Evolutionary conservation across 768 basidiomycete genomes (phyloP).

Genomic region (Psilocybe azurescens): DNA sequence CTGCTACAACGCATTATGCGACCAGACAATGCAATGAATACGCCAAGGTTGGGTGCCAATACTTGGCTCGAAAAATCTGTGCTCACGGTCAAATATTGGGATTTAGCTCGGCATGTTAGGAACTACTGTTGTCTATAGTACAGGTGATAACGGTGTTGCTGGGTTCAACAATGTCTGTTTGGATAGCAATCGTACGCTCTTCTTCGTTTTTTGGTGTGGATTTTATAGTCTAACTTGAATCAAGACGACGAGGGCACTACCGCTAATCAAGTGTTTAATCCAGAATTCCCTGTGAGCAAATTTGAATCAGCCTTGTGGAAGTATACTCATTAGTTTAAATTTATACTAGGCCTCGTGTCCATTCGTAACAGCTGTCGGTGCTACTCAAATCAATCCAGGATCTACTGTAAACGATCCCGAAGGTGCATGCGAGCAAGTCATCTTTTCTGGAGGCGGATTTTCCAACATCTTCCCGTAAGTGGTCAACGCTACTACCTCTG

Average conservation of each 20-base stretch:
- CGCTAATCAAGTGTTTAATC: constrained; percentile 27
- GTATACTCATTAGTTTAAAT: not conserved
- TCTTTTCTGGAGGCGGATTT: constrained; percentile 60
- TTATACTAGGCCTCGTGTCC: constrained; percentile 45
- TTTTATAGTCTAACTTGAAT: not conserved
- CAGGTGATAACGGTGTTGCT: constrained; percentile 44
- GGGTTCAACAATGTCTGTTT: constrained; percentile 39
- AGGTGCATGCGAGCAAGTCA: constrained; percentile 49
- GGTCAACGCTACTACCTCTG: not conserved
- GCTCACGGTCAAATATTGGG: not conserved
- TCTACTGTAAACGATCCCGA: constrained; percentile 49
- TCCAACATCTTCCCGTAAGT: constrained; percentile 45
- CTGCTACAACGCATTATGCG: constrained; percentile 34
- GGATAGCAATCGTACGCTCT: constrained; percentile 45
- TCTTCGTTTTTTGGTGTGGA: too few species aligned
- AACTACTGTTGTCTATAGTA: constrained; percentile 39
- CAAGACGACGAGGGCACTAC: constrained; percentile 27
- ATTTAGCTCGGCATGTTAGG: constrained; percentile 41
- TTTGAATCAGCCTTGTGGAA: not conserved
- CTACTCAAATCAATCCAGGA: constrained; percentile 52
- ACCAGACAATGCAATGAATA: constrained; percentile 42
- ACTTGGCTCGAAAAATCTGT: not conserved
- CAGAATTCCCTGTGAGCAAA: constrained; percentile 28
- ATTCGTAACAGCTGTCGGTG: constrained; percentile 56
- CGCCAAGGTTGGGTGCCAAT: constrained; percentile 24